phyloP scores from a whole-genome alignment of 2,329 filamentous ascomycete genomes.

The Chaetothyriales sp. region DNA sequence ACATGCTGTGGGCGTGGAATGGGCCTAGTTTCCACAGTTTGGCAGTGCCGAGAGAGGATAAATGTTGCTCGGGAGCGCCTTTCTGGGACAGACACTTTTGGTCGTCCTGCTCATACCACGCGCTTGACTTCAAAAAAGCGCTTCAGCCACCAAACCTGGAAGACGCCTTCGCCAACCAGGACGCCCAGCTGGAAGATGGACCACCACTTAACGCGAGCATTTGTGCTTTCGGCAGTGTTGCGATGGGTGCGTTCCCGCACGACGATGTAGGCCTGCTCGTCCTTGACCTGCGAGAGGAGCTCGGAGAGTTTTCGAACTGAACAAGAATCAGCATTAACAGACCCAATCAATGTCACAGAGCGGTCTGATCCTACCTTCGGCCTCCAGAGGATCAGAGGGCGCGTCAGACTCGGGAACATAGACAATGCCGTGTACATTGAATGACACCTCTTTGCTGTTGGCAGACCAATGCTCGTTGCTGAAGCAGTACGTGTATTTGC shows the following conservation, averaged over 20 bases:
- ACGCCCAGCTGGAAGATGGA: constrained; percentile 90
- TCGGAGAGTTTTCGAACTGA: constrained; percentile 72
- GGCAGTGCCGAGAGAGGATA: too few species aligned
- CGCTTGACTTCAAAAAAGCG: constrained; percentile 86
- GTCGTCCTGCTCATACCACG: constrained; percentile 35
- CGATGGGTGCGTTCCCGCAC: constrained; percentile 89
- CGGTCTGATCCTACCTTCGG: constrained; percentile 54
- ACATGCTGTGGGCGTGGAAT: too few species aligned
- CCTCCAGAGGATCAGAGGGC: constrained; percentile 74
- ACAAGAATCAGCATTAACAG: background rate
- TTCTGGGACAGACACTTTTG: too few species aligned
- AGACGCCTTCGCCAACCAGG: constrained; percentile 79
- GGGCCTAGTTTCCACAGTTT: too few species aligned
- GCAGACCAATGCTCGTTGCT: constrained; percentile 97
- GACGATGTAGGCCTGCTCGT: constrained; percentile 95
- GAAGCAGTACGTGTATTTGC: constrained; percentile 93
- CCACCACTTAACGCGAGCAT: constrained; percentile 98
- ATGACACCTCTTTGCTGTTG: constrained; percentile 92
- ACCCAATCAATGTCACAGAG: constrained; percentile 1
- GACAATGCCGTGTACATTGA: constrained; percentile 97
- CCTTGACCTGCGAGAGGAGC: constrained; percentile 79
- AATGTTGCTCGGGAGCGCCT: too few species aligned
- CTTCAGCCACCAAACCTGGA: constrained; percentile 99
- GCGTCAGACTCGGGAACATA: constrained; percentile 84
- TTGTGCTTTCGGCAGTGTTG: constrained; percentile 98